Percentiles rank a stretch among this genome's conserved stretches.
phyloP scores from a whole-genome alignment of 2,329 filamentous ascomycete species.

The Talaromyces marneffei region DNA sequence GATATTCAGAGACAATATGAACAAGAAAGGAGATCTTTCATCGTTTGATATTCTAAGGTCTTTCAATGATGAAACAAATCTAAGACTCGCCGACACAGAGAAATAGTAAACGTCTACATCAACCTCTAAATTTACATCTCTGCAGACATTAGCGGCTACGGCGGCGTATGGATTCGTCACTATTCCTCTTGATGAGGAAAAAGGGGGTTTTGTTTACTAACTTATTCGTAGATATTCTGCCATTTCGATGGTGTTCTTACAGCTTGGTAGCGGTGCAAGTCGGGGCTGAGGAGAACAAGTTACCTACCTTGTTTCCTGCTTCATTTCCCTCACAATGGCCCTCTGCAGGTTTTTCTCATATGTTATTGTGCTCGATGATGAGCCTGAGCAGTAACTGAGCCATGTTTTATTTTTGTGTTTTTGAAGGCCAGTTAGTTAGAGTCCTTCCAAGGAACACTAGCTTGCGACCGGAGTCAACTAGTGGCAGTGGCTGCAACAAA shows the following conservation, averaged over 20 bases:
- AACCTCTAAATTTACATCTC: too few relatives aligned
- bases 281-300: too few relatives aligned
- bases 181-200: background rate
- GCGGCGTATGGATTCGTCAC: background rate
- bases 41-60: too few relatives aligned
- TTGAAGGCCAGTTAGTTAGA: background rate
- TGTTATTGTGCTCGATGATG: too few relatives aligned
- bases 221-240: background rate
- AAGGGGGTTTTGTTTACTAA: background rate
- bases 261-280: background rate
- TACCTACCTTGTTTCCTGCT: too few relatives aligned
- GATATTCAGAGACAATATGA: too few relatives aligned
- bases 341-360: too few relatives aligned
- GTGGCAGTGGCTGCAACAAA: background rate
- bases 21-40: too few relatives aligned
- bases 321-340: too few relatives aligned
- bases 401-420: background rate
- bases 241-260: constrained; percentile 9
- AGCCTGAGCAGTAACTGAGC: background rate
- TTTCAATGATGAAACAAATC: too few relatives aligned
- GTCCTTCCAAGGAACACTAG: background rate
- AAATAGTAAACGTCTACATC: too few relatives aligned
- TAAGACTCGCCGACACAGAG: too few relatives aligned
- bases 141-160: constrained; percentile 3
- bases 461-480: background rate